These are phyloP conservation scores for Schizosaccharomyces lindneri DNA, from an alignment of 805 yeast genomes.

Conservation along the genomic window DNA sequence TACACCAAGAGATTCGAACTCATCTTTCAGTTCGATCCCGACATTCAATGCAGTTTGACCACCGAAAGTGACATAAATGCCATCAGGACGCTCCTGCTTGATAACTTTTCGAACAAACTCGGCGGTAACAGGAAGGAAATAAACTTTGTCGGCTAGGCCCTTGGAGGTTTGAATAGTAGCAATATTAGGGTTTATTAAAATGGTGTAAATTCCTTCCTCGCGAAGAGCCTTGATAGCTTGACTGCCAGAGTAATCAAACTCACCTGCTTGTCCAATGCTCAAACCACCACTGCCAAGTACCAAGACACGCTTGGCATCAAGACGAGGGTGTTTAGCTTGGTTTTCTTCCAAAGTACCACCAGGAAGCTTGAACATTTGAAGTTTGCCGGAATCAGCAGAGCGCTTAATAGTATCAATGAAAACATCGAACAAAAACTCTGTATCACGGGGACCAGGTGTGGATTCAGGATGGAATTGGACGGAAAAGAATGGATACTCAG, in stretches of 20 bases:
- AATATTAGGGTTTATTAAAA: slow-evolving; percentile 87
- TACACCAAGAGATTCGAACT: slow-evolving; percentile 75
- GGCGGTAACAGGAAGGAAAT: slow-evolving; percentile 90
- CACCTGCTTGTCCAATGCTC: slow-evolving; percentile 98
- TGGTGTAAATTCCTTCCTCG: slow-evolving; percentile 92
- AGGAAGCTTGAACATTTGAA: slow-evolving; percentile 66
- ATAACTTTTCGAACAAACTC: slow-evolving; percentile 92
- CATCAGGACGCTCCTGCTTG: slow-evolving; percentile 85
- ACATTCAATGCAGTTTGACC: slow-evolving; percentile 96
- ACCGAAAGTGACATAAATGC: slow-evolving; percentile 90
- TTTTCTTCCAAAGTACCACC: slow-evolving; percentile 64
- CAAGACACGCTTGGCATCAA: slow-evolving; percentile 68
- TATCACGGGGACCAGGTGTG: slow-evolving; percentile 97
- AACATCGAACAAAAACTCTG: slow-evolving; percentile 87
- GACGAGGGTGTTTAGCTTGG: slow-evolving; percentile 49
- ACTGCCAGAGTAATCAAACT: slow-evolving; percentile 94
- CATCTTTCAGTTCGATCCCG: slow-evolving; percentile 88
- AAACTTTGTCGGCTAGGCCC: slow-evolving; percentile 93
- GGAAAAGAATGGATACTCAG: slow-evolving; percentile 71
- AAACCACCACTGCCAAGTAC: slow-evolving; percentile 96
- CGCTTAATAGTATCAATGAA: slow-evolving; percentile 60
- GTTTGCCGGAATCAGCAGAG: slow-evolving; percentile 20
- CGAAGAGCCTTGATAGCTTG: slow-evolving; percentile 96
- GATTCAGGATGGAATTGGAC: slow-evolving; percentile 99
- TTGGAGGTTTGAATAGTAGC: slow-evolving; percentile 96